Conservation (phyloP, 768 basidiomycete species). For the Austroboletus eburneus region DNA sequence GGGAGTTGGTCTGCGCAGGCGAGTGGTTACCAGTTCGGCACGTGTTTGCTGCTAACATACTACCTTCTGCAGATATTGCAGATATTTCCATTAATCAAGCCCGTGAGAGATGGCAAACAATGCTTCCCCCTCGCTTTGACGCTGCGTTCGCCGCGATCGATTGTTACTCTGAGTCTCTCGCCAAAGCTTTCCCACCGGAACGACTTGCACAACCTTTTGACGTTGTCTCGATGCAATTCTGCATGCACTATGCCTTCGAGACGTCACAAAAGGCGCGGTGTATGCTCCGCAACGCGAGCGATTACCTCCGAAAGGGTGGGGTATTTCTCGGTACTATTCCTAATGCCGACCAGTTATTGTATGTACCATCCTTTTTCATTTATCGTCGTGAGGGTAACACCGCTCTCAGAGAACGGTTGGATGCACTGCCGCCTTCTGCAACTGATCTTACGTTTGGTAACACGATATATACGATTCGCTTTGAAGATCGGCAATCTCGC, state of each 20-base stretch:
- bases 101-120: slow-evolving; percentile 57
- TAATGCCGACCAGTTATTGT: slow-evolving; percentile 82
- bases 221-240: slow-evolving; percentile 98
- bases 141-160: slow-evolving; percentile 85
- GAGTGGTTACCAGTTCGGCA: slow-evolving; percentile 20
- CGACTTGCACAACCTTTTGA: slow-evolving; percentile 74
- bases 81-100: slow-evolving; percentile 87
- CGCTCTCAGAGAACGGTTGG: slow-evolving; percentile 60
- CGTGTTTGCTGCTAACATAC: background rate
- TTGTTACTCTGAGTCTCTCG: slow-evolving; percentile 76
- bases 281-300: slow-evolving; percentile 89
- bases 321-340: slow-evolving; percentile 98
- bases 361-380: slow-evolving; percentile 31
- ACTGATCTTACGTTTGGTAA: slow-evolving; percentile 84
- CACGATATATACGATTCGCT: slow-evolving; percentile 82
- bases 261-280: slow-evolving; percentile 78
- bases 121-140: slow-evolving; percentile 55
- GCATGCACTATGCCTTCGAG: slow-evolving; percentile 99
- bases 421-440: slow-evolving; percentile 59
- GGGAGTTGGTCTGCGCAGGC: slow-evolving; percentile 82
- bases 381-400: slow-evolving; percentile 12
- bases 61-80: slow-evolving; percentile 68
- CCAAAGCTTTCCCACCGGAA: slow-evolving; percentile 60
- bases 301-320: slow-evolving; percentile 78
- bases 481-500: slow-evolving; percentile 62